Evolutionary conservation across 139 green algal species (phyloP).

Genomic region (Coccomyxa sp.): DNA sequence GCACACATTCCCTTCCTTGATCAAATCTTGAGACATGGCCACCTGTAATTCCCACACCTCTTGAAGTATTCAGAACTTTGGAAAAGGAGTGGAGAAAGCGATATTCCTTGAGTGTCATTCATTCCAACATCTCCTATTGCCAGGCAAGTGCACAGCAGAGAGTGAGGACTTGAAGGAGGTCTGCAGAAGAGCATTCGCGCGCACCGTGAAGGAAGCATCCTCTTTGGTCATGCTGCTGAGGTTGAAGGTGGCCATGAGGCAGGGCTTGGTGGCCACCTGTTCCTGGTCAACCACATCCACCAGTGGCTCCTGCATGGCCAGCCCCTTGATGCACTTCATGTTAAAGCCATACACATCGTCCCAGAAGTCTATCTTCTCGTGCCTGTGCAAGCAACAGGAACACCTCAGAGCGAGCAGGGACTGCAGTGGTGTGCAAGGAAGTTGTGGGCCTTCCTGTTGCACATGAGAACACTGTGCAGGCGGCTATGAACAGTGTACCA

Average conservation of each 20-base stretch:
- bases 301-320: slow-evolving; percentile 77
- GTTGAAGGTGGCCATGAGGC: slow-evolving; percentile 58
- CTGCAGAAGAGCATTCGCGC: neutral
- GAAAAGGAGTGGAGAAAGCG: too few species aligned
- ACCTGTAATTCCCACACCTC: too few species aligned
- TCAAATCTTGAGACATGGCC: too few species aligned
- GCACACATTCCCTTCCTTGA: neutral
- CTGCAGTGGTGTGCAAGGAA: slow-evolving; percentile 36
- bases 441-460: slow-evolving; percentile 88
- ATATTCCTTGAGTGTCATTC: too few species aligned
- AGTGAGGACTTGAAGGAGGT: too few species aligned
- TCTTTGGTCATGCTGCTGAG: slow-evolving; percentile 71
- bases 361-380: slow-evolving; percentile 85
- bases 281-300: slow-evolving; percentile 73
- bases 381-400: slow-evolving; percentile 20
- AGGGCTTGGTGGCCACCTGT: slow-evolving; percentile 46
- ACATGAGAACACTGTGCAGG: slow-evolving; percentile 56
- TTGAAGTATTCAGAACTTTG: too few species aligned
- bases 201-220: slow-evolving; percentile 60
- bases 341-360: slow-evolving; percentile 89
- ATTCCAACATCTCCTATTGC: too few species aligned
- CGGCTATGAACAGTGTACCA: neutral
- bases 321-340: slow-evolving; percentile 80
- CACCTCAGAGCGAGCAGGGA: slow-evolving; percentile 62
- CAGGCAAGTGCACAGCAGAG: too few species aligned